These are phyloP conservation scores for Rhizopogon rudus DNA, from an alignment of 768 basidiomycete genomes.

Conservation along the genomic window DNA sequence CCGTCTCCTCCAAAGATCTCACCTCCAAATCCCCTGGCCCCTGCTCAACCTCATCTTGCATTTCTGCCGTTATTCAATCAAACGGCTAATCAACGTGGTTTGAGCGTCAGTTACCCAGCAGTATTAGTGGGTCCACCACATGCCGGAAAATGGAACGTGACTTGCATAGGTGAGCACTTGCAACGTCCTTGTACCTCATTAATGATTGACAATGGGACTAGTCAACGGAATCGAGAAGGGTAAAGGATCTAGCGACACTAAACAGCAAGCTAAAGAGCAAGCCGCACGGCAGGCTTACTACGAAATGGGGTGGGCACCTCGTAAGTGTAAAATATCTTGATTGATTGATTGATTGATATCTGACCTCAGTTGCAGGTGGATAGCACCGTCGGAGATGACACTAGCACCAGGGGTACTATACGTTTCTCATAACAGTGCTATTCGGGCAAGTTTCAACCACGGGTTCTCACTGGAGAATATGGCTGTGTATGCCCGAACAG, in stretches of 20 bases:
- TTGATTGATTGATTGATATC: not conserved
- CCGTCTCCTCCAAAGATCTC: conserved; percentile 31
- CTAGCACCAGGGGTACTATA: not conserved
- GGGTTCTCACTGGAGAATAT: conserved; percentile 5
- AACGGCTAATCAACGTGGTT: conserved; percentile 59
- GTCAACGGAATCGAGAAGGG: conserved; percentile 72
- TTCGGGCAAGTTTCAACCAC: conserved; percentile 5
- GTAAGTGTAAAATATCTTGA: conserved; percentile 19
- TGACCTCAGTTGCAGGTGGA: not conserved
- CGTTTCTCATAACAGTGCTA: conserved; percentile 6
- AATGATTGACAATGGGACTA: conserved; percentile 20
- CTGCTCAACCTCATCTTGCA: conserved; percentile 58
- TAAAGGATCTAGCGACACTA: conserved; percentile 57
- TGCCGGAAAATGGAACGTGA: conserved; percentile 60
- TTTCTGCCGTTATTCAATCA: conserved; percentile 75
- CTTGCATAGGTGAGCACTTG: conserved; percentile 56
- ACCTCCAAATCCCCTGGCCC: conserved; percentile 50
- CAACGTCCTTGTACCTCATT: not conserved
- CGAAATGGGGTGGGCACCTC: conserved; percentile 68
- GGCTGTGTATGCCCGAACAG: conserved; percentile 7
- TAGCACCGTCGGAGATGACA: not conserved
- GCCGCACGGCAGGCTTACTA: conserved; percentile 69
- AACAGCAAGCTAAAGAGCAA: conserved; percentile 75
- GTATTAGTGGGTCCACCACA: conserved; percentile 62
- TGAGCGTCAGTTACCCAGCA: conserved; percentile 57